Conservation (phyloP, 306 rosid species). For the Sechiopsis laciniata region DNA sequence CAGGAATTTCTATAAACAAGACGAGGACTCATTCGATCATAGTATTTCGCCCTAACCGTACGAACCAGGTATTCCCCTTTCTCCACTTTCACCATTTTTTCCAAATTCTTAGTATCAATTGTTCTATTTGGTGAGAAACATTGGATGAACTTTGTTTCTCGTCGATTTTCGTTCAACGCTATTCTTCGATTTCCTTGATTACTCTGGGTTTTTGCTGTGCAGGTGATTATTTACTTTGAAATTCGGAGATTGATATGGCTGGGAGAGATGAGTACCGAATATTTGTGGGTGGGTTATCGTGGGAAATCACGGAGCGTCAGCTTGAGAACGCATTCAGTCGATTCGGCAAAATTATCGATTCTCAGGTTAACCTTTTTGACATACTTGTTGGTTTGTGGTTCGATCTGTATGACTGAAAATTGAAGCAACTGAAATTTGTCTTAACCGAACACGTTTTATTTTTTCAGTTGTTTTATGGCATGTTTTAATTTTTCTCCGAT, state of each 20-base stretch:
- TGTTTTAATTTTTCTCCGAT: neutral
- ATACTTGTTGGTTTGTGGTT: neutral
- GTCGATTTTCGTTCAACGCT: neutral
- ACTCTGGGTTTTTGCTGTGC: conserved; percentile 1
- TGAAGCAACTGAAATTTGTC: neutral
- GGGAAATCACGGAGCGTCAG: conserved; percentile 90
- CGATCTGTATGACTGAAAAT: neutral
- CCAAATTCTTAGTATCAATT: neutral
- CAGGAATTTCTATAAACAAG: neutral
- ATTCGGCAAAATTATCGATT: conserved; percentile 63
- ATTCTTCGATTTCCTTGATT: neutral
- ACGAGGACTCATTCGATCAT: neutral
- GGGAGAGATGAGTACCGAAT: conserved; percentile 83
- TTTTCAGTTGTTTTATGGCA: neutral
- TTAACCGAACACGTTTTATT: neutral
- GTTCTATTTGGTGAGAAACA: neutral
- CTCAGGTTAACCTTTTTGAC: conserved; percentile 48
- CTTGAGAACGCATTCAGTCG: conserved; percentile 74
- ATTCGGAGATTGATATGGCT: conserved; percentile 43
- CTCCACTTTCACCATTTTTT: neutral
- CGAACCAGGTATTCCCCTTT: conserved; percentile 3
- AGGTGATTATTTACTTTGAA: neutral
- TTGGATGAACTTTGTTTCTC: neutral
- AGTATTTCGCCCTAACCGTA: neutral
- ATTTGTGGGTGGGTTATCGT: conserved; percentile 86